These are phyloP conservation scores for Fusarium sp. DNA, from an alignment of 2,329 filamentous ascomycete genomes.

Conservation along the genomic window DNA sequence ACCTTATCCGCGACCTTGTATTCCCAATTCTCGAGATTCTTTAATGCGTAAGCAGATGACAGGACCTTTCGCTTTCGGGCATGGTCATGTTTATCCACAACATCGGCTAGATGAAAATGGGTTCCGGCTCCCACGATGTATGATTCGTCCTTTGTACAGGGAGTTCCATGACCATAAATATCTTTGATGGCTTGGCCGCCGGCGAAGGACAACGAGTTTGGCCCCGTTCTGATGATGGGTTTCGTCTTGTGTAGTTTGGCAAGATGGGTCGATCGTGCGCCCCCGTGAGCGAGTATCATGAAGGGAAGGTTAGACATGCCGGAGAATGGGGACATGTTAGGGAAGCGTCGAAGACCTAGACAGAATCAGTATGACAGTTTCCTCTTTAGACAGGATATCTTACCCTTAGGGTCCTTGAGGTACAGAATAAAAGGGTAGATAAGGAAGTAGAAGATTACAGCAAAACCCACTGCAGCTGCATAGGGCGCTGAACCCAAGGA, in stretches of 20 bases:
- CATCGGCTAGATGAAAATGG: slow-evolving; percentile 62
- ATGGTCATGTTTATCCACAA: slow-evolving; percentile 62
- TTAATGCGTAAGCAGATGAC: slow-evolving; percentile 60
- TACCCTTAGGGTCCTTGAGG: slow-evolving; percentile 48
- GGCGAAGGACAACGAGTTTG: slow-evolving; percentile 39
- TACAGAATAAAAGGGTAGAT: slow-evolving; percentile 24
- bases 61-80: slow-evolving; percentile 60
- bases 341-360: slow-evolving; percentile 20
- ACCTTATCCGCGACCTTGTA: slow-evolving; percentile 64
- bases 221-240: slow-evolving; percentile 40
- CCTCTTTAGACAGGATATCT: fast-evolving
- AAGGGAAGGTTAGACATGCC: slow-evolving; percentile 26
- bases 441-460: slow-evolving; percentile 15
- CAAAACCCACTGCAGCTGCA: slow-evolving; percentile 13
- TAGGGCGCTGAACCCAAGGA: slow-evolving; percentile 26
- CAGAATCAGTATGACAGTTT: not conserved
- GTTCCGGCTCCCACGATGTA: slow-evolving; percentile 56
- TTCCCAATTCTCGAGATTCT: slow-evolving; percentile 64
- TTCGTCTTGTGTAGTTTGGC: slow-evolving; percentile 57
- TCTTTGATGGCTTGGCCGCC: slow-evolving; percentile 38
- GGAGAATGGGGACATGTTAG: slow-evolving; percentile 31
- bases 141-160: slow-evolving; percentile 58
- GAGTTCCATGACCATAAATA: slow-evolving; percentile 57
- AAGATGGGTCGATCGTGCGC: slow-evolving; percentile 44
- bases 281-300: slow-evolving; percentile 24